phyloP scores from a whole-genome alignment of 164 flowering plant species.

The Malania oleifera region DNA sequence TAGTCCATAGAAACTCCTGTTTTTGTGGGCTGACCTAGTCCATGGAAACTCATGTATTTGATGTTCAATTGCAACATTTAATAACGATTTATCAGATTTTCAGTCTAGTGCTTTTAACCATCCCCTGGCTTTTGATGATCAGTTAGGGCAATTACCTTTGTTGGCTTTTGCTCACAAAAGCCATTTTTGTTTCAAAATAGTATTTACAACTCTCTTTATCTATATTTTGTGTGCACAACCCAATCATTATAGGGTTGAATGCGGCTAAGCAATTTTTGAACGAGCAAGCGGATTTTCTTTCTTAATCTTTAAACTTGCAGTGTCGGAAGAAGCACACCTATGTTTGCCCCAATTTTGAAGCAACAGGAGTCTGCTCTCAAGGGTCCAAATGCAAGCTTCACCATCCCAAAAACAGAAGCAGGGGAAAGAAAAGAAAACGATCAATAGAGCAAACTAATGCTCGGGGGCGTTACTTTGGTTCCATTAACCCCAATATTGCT shows the following conservation, averaged over 20 bases:
- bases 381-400: slow-evolving; percentile 84
- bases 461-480: slow-evolving; percentile 71
- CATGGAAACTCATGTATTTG: too few relatives aligned
- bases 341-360: slow-evolving; percentile 70
- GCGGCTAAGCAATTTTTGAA: not conserved
- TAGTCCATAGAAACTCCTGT: not conserved
- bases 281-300: slow-evolving; percentile 13
- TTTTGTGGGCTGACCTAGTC: too few relatives aligned
- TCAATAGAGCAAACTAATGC: slow-evolving; percentile 33
- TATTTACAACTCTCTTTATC: too few relatives aligned
- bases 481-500: slow-evolving; percentile 17
- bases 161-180: too few relatives aligned
- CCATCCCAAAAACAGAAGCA: slow-evolving; percentile 61
- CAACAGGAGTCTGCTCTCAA: slow-evolving; percentile 68
- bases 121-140: not conserved
- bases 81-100: too few relatives aligned
- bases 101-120: not conserved
- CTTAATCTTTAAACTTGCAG: slow-evolving; percentile 41
- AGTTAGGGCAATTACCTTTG: not conserved
- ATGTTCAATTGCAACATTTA: too few relatives aligned
- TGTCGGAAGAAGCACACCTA: slow-evolving; percentile 93
- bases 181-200: too few relatives aligned
- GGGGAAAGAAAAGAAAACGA: slow-evolving; percentile 40
- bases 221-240: not conserved
- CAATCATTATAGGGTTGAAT: too few relatives aligned